These are phyloP conservation scores for Senecio squalidus DNA, from an alignment of 140 eudicot genomes.

Conservation along the genomic window DNA sequence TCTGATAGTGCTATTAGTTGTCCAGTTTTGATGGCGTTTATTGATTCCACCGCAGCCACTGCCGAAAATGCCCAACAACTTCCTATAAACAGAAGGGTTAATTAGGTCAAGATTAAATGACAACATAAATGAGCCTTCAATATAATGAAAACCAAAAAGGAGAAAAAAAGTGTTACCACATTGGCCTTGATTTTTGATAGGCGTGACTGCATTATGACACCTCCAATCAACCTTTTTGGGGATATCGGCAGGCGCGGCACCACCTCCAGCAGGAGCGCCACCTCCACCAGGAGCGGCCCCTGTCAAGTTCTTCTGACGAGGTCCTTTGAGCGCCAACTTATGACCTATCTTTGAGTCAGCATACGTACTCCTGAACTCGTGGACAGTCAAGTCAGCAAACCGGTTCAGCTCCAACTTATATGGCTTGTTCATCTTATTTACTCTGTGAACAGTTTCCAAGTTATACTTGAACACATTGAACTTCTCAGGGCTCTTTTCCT, in stretches of 20 bases:
- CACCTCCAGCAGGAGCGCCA: too few species aligned
- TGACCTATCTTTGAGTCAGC: conserved; percentile 56
- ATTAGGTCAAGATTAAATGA: neutral
- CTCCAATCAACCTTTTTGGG: conserved; percentile 79
- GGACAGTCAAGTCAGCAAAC: conserved; percentile 78
- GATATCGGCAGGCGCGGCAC: conserved; percentile 6
- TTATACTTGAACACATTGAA: too few species aligned
- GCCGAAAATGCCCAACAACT: conserved; percentile 29
- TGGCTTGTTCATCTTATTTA: conserved; percentile 59
- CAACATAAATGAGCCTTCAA: neutral
- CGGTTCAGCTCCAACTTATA: conserved; percentile 64
- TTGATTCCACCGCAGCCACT: conserved; percentile 23
- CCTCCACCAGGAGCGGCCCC: too few species aligned
- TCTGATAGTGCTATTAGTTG: conserved; percentile 51
- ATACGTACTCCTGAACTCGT: conserved; percentile 52
- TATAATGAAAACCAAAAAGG: too few species aligned
- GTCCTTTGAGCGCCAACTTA: conserved; percentile 38
- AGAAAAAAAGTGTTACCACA: conserved; percentile 37
- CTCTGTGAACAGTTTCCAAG: conserved; percentile 49
- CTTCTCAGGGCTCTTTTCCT: conserved; percentile 33
- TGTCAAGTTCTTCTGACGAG: neutral
- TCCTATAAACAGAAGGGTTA: neutral
- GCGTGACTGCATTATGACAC: conserved; percentile 54
- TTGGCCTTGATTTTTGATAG: conserved; percentile 65
- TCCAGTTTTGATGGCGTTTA: conserved; percentile 43